Percentiles rank a stretch among this genome's conserved stretches.
These are phyloP conservation scores for Thelonectria olida DNA, from an alignment of 2,329 filamentous ascomycete species.

Conservation along the genomic window DNA sequence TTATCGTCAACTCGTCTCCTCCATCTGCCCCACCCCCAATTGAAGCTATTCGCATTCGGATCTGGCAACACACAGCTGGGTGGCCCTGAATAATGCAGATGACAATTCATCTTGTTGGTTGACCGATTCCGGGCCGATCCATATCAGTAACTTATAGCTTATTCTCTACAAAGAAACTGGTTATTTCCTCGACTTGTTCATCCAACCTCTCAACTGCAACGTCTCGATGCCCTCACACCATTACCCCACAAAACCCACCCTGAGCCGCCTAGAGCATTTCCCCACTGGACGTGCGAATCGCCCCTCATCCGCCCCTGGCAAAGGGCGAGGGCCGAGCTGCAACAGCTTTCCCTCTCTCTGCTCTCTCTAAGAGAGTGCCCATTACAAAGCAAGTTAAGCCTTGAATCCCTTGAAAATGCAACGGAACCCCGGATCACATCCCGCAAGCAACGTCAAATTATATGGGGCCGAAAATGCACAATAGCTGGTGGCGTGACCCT, in stretches of 20 bases:
- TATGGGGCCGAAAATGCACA: neutral
- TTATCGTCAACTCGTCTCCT: no score
- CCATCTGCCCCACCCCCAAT: neutral
- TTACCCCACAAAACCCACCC: neutral
- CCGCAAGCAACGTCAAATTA: neutral
- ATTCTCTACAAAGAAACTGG: no score
- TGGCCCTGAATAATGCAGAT: neutral
- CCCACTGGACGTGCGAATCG: no score
- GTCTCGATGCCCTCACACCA: neutral
- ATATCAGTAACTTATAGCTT: neutral
- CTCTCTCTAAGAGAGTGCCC: neutral
- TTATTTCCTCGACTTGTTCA: neutral
- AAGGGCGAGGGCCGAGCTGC: no score
- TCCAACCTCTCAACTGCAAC: neutral
- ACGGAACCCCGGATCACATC: neutral
- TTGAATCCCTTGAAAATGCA: no score
- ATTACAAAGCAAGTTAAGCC: conserved; percentile 1
- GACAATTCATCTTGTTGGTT: no score
- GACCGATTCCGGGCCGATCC: no score
- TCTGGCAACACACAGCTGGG: neutral
- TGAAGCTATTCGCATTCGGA: neutral
- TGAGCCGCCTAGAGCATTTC: no score
- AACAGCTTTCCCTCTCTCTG: no score
- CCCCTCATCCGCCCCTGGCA: no score
- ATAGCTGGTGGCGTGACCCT: conserved; percentile 10